phyloP scores from a whole-genome alignment of 306 rosid genomes.

The Cicer yamashitae region DNA sequence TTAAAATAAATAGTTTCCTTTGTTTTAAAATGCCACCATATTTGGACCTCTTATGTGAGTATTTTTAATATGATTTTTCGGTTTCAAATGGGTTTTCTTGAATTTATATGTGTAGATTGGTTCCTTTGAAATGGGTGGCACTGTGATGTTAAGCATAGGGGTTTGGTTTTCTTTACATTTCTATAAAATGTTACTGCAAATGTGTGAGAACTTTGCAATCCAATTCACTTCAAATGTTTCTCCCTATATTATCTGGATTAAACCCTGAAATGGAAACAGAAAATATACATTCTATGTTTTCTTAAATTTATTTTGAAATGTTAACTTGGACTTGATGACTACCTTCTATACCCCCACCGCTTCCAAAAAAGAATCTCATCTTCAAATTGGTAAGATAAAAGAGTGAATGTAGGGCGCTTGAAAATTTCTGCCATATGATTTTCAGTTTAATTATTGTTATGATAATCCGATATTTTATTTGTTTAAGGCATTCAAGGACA shows the following conservation, averaged over 20 bases:
- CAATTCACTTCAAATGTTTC: background rate
- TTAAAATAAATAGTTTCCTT: background rate
- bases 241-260: background rate
- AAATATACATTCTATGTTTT: constrained; percentile 2
- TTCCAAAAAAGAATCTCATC: background rate
- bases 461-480: constrained; percentile 15
- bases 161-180: constrained; percentile 4
- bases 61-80: constrained; percentile 8
- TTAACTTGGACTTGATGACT: background rate
- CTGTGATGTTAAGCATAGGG: background rate
- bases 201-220: constrained; percentile 21
- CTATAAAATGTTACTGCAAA: constrained; percentile 1
- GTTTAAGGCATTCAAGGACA: constrained; percentile 6
- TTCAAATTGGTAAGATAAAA: constrained; percentile 1
- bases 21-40: background rate
- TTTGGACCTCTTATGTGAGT: constrained; percentile 15
- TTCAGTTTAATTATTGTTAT: constrained; percentile 19
- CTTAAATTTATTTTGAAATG: background rate
- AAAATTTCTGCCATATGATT: constrained; percentile 7
- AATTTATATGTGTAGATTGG: background rate
- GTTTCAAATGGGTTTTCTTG: background rate
- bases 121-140: constrained; percentile 11
- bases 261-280: constrained; percentile 19
- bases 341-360: background rate
- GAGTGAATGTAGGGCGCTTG: background rate